Percentiles rank a stretch among this genome's conserved stretches.
These are phyloP conservation scores for Hygrophila difformis DNA, from an alignment of 257 asterid genomes.

Conservation along the genomic window DNA sequence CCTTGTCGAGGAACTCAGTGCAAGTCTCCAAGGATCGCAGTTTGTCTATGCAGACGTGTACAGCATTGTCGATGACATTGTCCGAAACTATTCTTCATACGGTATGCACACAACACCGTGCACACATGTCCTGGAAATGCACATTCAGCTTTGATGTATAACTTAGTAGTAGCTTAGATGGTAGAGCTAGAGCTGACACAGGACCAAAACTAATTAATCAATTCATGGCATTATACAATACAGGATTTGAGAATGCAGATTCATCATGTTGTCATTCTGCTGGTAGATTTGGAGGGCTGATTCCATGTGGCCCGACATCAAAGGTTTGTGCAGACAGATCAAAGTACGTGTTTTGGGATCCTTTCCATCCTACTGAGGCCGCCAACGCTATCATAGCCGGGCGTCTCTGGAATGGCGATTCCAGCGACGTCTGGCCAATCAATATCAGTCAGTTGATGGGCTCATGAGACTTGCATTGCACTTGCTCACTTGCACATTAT, in stretches of 20 bases:
- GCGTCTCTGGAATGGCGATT: constrained; percentile 44
- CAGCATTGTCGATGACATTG: constrained; percentile 37
- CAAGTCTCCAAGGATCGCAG: constrained; percentile 38
- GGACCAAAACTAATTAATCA: not conserved
- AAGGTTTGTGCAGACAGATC: constrained; percentile 52
- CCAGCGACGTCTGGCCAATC: constrained; percentile 50
- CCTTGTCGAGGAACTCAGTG: constrained; percentile 25
- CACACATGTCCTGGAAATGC: too few species aligned
- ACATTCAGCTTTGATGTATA: too few species aligned
- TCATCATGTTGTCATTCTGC: constrained; percentile 52
- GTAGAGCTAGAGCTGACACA: not conserved
- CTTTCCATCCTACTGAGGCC: constrained; percentile 70
- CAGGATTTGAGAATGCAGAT: constrained; percentile 53
- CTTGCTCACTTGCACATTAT: too few species aligned
- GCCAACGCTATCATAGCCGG: constrained; percentile 43
- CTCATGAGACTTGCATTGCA: too few species aligned
- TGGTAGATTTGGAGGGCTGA: constrained; percentile 59
- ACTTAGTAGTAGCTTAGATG: too few species aligned
- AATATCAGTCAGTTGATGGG: constrained; percentile 40
- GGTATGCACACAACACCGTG: constrained; percentile 23
- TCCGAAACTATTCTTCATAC: constrained; percentile 32
- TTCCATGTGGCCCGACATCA: constrained; percentile 65
- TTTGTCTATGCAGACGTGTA: constrained; percentile 66
- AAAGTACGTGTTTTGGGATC: constrained; percentile 75
- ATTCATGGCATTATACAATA: not conserved